Percentiles rank a stretch among this genome's conserved stretches.
Conservation (phyloP, 225 moss, liverwort and hornwort species). For the Straminergon stramineum region DNA sequence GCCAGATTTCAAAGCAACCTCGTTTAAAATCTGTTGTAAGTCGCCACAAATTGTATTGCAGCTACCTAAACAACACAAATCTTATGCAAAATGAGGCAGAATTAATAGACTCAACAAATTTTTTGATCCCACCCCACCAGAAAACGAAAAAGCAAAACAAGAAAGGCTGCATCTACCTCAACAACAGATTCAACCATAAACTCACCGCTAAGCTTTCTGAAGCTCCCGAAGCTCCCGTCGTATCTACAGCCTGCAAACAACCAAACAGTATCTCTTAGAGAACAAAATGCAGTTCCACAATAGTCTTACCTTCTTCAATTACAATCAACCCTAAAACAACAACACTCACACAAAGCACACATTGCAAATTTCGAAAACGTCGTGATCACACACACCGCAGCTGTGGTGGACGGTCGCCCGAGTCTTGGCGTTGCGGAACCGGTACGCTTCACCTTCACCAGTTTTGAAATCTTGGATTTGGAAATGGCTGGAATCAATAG, state of each 20-base stretch:
- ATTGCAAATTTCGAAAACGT: not conserved
- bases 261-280: not conserved
- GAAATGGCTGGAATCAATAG: not conserved
- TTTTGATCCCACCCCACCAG: not conserved
- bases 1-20: not conserved
- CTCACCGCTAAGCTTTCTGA: not conserved
- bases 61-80: not conserved
- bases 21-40: not conserved
- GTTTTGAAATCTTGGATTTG: not conserved
- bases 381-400: conserved; percentile 1
- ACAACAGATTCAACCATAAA: not conserved
- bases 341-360: not conserved
- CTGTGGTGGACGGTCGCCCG: not conserved
- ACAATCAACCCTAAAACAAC: not conserved
- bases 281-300: not conserved
- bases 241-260: conserved; percentile 13
- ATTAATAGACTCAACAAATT: not conserved
- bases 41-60: not conserved
- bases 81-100: not conserved
- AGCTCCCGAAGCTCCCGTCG: not conserved
- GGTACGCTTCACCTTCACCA: conserved; percentile 20
- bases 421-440: not conserved
- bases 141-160: not conserved
- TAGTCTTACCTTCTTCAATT: not conserved
- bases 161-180: not conserved